These are phyloP conservation scores for Botryosphaeria agaves DNA, from an alignment of 2,329 filamentous ascomycete genomes.

Conservation along the genomic window DNA sequence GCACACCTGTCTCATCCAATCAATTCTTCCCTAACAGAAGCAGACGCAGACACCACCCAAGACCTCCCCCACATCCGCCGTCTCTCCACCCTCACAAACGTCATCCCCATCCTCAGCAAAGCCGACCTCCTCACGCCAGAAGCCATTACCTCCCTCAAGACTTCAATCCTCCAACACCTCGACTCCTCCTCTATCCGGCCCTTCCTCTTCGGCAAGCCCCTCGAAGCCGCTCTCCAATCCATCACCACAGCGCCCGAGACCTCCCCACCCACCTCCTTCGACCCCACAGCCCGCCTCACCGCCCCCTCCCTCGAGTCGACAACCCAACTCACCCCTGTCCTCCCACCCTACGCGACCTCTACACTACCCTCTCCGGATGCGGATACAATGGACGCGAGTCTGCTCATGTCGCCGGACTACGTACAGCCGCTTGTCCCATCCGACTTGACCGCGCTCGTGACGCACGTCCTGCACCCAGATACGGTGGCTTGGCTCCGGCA, in stretches of 20 bases:
- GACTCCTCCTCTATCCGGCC: conserved; percentile 38
- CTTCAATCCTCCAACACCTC: conserved; percentile 38
- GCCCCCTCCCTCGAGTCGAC: conserved; percentile 9
- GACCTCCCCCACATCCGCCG: conserved; percentile 47
- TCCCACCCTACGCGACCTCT: conserved; percentile 56
- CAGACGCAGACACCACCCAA: conserved; percentile 9
- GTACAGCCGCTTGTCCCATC: conserved; percentile 62
- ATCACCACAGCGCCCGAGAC: background rate
- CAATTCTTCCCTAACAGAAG: conserved; percentile 1
- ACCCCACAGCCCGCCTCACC: too few relatives aligned
- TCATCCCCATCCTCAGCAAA: conserved; percentile 67
- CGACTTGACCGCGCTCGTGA: conserved; percentile 54
- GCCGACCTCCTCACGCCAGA: conserved; percentile 49
- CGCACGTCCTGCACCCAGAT: conserved; percentile 58
- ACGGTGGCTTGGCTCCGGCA: conserved; percentile 71
- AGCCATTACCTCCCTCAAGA: conserved; percentile 42
- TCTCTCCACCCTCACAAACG: conserved; percentile 58
- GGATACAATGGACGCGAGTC: conserved; percentile 79
- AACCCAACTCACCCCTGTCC: conserved; percentile 11
- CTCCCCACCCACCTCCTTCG: background rate
- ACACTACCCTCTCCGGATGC: conserved; percentile 53
- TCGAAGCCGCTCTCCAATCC: conserved; percentile 16
- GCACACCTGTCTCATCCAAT: conserved; percentile 10
- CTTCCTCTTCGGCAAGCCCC: conserved; percentile 44
- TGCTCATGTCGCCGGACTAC: conserved; percentile 87